A percentile compares a stretch with the other conserved stretches of the same genome.
phyloP scores from a whole-genome alignment of 768 basidiomycete species.

The Albatrellus ellisii region DNA sequence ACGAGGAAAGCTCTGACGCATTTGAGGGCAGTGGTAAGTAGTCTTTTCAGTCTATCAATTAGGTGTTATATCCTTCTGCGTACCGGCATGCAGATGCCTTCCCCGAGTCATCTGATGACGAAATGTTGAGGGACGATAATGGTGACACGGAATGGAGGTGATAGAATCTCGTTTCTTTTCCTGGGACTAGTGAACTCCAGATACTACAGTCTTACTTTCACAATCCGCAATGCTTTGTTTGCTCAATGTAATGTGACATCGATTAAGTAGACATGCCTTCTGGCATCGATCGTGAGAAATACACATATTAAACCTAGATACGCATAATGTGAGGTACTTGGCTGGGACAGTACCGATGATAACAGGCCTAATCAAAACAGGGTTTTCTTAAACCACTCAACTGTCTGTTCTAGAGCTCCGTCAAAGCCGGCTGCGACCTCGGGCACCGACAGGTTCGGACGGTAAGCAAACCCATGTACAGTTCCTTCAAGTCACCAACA shows the following conservation, averaged over 20 bases:
- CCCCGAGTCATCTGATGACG: conserved; percentile 1
- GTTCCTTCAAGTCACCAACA: conserved; percentile 27
- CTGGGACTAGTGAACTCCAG: background rate
- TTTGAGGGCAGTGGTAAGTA: conserved; percentile 17
- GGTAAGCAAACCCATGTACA: conserved; percentile 33
- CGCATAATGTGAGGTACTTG: too few species aligned
- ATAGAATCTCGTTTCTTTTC: background rate
- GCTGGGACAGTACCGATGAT: too few species aligned
- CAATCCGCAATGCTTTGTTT: too few species aligned
- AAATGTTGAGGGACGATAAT: background rate
- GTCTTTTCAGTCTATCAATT: background rate
- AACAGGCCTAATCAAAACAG: too few species aligned
- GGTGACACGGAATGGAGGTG: too few species aligned
- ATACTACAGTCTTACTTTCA: background rate
- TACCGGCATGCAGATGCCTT: background rate
- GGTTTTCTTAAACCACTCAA: conserved; percentile 30
- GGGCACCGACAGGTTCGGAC: conserved; percentile 29
- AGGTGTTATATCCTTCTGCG: too few species aligned
- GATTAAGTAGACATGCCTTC: too few species aligned
- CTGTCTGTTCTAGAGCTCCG: conserved; percentile 27
- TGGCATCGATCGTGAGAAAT: too few species aligned
- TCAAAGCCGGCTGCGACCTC: conserved; percentile 33
- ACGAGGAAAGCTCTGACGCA: conserved; percentile 36
- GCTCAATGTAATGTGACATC: too few species aligned
- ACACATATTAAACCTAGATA: too few species aligned